Evolutionary conservation across 78 protist species (phyloP).

Genomic region (Isochrysis galbana): DNA sequence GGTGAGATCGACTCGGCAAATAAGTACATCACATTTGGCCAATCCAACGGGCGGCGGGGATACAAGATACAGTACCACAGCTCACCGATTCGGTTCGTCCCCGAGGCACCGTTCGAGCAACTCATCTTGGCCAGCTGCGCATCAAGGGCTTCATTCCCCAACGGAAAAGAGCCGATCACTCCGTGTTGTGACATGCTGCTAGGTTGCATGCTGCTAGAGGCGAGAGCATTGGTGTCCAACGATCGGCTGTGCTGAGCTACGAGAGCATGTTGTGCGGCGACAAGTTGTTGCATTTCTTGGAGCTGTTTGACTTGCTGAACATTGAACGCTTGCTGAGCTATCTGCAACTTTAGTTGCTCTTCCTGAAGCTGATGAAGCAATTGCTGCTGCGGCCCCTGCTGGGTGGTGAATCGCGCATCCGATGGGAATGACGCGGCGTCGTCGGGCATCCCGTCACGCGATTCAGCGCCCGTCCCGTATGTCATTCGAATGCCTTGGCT

Average conservation of each 20-base stretch:
- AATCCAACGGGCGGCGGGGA: no score
- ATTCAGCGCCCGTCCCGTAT: background rate
- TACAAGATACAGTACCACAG: no score
- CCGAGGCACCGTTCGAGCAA: no score
- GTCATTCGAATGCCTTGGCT: background rate
- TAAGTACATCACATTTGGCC: no score
- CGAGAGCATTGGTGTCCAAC: background rate
- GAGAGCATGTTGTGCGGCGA: background rate
- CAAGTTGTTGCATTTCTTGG: background rate
- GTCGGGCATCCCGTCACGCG: background rate
- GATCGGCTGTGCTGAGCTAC: background rate
- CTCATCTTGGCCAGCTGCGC: no score
- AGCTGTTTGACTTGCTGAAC: background rate
- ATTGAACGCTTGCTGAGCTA: background rate
- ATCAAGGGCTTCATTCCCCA: no score
- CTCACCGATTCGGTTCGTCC: no score
- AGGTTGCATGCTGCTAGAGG: no score
- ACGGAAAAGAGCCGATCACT: no score
- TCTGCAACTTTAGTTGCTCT: background rate
- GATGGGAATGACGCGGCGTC: background rate
- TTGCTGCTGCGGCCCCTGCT: background rate
- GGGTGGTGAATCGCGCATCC: no score
- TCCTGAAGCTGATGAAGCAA: background rate
- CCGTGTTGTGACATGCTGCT: no score
- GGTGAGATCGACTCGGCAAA: no score